Evolutionary conservation across 106 monocot species (phyloP), one percentile per base, ranked within the genome.

Genomic region (Cymbidium sinense): DNA sequence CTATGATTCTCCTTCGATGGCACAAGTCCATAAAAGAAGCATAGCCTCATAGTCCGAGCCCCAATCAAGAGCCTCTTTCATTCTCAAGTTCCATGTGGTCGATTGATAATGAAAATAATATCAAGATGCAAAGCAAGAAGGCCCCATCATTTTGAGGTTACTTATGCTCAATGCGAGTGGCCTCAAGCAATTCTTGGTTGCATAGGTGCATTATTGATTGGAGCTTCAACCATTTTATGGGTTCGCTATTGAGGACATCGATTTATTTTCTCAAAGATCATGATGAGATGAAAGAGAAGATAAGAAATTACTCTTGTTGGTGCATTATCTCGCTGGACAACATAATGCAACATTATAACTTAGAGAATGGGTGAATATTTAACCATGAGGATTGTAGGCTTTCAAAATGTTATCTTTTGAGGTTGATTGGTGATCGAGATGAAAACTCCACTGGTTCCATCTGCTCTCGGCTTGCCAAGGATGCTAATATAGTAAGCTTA

Each of bases 391-490:
- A n/a, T n/a, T n/a, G 43, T 8, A 80, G 74, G 74, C 74, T 80
- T 5, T 79, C 79, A 80, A 80, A 29, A 21, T 74, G 0, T 43
- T 74, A 28, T 39, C 74, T 2, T 74, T 79, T 30, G 74, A 74
- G 29, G 43, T 80, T 0, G 74, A 74, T 13, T 80, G 80, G 74
- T 80, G 80, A 80, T 62, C 28, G 62, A n/a, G n/a, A n/a, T n/a
- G n/a, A n/a, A n/a, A n/a, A n/a, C n/a, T n/a, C n/a, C n/a, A n/a
- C n/a, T n/a, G n/a, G n/a, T n/a, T n/a, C n/a, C n/a, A n/a, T n/a
- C n/a, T n/a, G n/a, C n/a, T n/a, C n/a, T n/a, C n/a, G n/a, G n/a
- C n/a, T n/a, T n/a, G n/a, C n/a, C n/a, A n/a, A n/a, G n/a, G n/a
- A n/a, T n/a, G n/a, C n/a, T n/a, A n/a, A n/a, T n/a, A n/a, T n/a